These are phyloP conservation scores for Fomitopsis betulina DNA, from an alignment of 1,284 basidiomycete species.

Conservation along the genomic window DNA sequence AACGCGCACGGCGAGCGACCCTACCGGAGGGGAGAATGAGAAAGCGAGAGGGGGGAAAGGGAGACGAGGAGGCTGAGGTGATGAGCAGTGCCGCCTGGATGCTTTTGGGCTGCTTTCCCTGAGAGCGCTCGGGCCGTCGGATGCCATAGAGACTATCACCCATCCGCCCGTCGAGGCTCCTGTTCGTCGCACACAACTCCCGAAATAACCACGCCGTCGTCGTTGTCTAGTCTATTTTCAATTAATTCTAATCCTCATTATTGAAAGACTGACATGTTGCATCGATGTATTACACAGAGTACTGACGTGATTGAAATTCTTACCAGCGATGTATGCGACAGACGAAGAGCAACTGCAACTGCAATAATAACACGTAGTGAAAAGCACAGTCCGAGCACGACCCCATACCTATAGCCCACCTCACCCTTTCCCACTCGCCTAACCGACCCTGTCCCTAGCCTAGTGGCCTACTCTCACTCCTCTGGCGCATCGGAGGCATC, in stretches of 20 bases:
- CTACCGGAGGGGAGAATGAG: conserved; percentile 11
- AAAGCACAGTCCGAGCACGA: not conserved
- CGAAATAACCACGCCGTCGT: not conserved
- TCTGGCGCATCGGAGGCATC: conserved; percentile 13
- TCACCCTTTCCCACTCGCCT: not conserved
- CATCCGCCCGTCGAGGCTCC: not conserved
- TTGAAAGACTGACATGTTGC: no score
- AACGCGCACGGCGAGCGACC: not conserved
- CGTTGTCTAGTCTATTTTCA: no score
- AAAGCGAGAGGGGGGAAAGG: not conserved
- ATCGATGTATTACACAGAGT: not conserved
- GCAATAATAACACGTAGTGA: not conserved
- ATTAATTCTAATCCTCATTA: no score
- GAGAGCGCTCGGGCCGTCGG: not conserved
- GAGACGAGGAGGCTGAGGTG: not conserved
- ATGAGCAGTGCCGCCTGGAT: not conserved
- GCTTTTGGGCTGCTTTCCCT: not conserved
- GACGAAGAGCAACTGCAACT: not conserved
- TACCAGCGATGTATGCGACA: conserved; percentile 1
- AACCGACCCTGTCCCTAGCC: not conserved
- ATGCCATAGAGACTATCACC: conserved; percentile 10
- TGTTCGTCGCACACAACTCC: not conserved
- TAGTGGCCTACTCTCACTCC: conserved; percentile 21
- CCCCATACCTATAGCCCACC: not conserved
- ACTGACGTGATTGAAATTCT: not conserved